Percentiles rank a stretch among this genome's conserved stretches.
Conservation (phyloP, 495 filamentous ascomycete genomes). For the Acidomyces sp. region DNA sequence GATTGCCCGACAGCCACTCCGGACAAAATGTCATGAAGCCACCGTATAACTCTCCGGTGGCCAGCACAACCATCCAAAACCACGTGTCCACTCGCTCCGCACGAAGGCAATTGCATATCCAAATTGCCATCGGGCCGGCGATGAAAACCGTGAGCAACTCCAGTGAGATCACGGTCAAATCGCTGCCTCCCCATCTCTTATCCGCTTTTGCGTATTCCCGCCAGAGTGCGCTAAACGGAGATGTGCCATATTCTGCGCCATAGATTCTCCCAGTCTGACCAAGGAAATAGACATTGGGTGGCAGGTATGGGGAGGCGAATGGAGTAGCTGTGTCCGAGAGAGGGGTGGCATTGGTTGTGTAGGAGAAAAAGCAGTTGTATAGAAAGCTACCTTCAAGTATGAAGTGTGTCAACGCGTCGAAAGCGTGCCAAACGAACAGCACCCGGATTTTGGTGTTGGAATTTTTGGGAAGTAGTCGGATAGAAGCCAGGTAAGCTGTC, state of each 20-base stretch:
- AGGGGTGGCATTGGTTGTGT: slow-evolving; percentile 24
- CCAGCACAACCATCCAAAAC: slow-evolving; percentile 49
- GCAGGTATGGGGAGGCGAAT: slow-evolving; percentile 21
- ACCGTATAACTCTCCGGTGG: slow-evolving; percentile 91
- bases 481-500: slow-evolving; percentile 37
- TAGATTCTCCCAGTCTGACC: slow-evolving; percentile 46
- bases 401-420: slow-evolving; percentile 81
- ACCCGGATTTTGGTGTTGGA: slow-evolving; percentile 41
- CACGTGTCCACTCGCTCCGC: slow-evolving; percentile 23
- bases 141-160: slow-evolving; percentile 72
- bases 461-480: slow-evolving; percentile 34
- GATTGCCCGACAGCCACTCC: slow-evolving; percentile 72
- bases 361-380: slow-evolving; percentile 83
- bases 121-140: slow-evolving; percentile 36
- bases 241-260: slow-evolving; percentile 55
- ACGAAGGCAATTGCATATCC: slow-evolving; percentile 53
- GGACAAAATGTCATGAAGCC: slow-evolving; percentile 93
- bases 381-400: slow-evolving; percentile 81
- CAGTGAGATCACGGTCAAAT: slow-evolving; percentile 64
- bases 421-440: slow-evolving; percentile 90
- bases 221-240: slow-evolving; percentile 62
- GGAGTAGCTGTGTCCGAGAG: slow-evolving; percentile 8
- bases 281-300: slow-evolving; percentile 40
- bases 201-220: slow-evolving; percentile 90
- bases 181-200: slow-evolving; percentile 63